Conservation (phyloP, 768 basidiomycete species). For the Xerocomus brunneocitrinus region DNA sequence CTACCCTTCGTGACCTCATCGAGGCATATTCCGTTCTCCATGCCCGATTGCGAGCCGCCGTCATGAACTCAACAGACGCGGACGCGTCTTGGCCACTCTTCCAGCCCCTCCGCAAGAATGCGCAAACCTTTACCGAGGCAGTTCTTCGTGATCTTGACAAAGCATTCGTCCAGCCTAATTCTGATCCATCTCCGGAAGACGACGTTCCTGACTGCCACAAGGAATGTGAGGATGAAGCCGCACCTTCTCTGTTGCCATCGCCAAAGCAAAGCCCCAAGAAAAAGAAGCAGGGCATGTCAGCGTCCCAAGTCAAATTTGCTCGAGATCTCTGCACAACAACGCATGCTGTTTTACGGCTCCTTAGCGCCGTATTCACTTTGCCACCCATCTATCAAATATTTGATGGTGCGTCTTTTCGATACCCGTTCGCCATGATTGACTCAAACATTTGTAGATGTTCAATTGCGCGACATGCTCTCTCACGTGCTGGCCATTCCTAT, state of each 20-base stretch:
- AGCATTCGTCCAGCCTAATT: slow-evolving; percentile 56
- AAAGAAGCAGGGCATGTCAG: slow-evolving; percentile 64
- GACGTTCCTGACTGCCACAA: slow-evolving; percentile 20
- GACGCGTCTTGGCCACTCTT: slow-evolving; percentile 70
- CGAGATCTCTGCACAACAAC: slow-evolving; percentile 72
- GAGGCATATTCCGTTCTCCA: slow-evolving; percentile 71
- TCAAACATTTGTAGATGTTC: slow-evolving; percentile 40
- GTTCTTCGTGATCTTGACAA: slow-evolving; percentile 66
- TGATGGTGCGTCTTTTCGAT: slow-evolving; percentile 42
- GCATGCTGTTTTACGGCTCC: slow-evolving; percentile 65
- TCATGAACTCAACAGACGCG: slow-evolving; percentile 42
- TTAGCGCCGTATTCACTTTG: slow-evolving; percentile 55
- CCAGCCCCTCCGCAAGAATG: slow-evolving; percentile 58
- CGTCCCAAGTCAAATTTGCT: slow-evolving; percentile 72
- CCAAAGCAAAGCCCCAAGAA: slow-evolving; percentile 59
- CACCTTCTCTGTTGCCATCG: slow-evolving; percentile 49
- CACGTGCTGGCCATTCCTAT: slow-evolving; percentile 70
- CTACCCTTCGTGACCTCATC: slow-evolving; percentile 54
- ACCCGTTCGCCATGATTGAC: background rate
- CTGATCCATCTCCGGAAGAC: slow-evolving; percentile 18
- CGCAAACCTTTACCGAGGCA: slow-evolving; percentile 47
- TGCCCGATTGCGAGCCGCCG: slow-evolving; percentile 51
- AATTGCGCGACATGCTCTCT: slow-evolving; percentile 57
- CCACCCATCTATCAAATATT: slow-evolving; percentile 60
- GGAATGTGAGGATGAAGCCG: slow-evolving; percentile 25